Base-by-base conservation (phyloP, 257 asterid species). In the Leptodermis oblonga region DNA sequence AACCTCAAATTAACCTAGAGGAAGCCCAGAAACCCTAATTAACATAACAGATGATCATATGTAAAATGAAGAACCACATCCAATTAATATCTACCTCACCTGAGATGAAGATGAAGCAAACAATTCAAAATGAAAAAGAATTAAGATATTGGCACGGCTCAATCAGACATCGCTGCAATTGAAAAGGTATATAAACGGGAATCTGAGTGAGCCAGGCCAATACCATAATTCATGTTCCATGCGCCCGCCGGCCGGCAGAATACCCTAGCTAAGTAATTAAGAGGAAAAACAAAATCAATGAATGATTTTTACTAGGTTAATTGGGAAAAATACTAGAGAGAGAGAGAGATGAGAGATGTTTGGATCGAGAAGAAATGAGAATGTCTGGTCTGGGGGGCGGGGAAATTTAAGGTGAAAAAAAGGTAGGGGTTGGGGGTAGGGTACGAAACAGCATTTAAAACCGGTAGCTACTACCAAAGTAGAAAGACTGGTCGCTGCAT, bases 141-240 rank as follows among this genome's bases (percentile, higher is more conserved):
- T 76, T 72, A 36, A 52, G 83, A 83, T 80, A 83, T 80, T 83
- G 87, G 78, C 83, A 70, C 85, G 85, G 87, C 87, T 83, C 87
- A 83, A 80, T 83, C 85, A 80, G 49, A 72, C 23, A 13, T 23
- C 17, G 22, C 3, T n/a, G 7, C 30, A 26, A 23, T n/a, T 41
- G 25, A 26, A 2, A 22, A 3, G 55, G 3, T 52, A 20, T 12
- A 28, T 55, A 14, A n/a, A n/a, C n/a, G n/a, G n/a, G n/a, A n/a
- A 56, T 81, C 84, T 82, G 86, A 79, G 78, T 82, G 86, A 82
- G 42, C 86, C 82, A 73, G 80, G 78, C 79, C 86, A 82, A 82
- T 82, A 82, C 71, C 86, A 53, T 6, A 79, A 81, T 79, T 71
- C 45, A 76, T 66, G 22, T 76, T 79, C 69, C 84, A 79, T 70